These are phyloP conservation scores for Sporothrix luriei DNA, from an alignment of 2,329 filamentous ascomycete species.

Conservation along the genomic window DNA sequence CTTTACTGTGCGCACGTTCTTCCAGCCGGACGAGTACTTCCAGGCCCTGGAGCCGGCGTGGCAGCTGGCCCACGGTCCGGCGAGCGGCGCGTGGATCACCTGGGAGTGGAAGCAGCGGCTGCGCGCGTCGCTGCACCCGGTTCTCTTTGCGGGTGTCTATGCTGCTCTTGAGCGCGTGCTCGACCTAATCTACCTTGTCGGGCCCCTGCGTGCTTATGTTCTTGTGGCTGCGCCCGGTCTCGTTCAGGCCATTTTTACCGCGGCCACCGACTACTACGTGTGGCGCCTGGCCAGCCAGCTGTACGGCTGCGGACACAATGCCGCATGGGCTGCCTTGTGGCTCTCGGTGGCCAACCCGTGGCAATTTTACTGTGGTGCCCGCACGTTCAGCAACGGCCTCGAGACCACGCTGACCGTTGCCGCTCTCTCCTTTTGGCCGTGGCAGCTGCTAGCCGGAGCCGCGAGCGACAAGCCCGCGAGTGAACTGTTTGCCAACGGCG, in stretches of 20 bases:
- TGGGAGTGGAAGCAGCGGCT: constrained; percentile 96
- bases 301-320: constrained; percentile 66
- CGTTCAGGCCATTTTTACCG: constrained; percentile 76
- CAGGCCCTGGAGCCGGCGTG: constrained; percentile 95
- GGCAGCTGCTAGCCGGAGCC: constrained; percentile 63
- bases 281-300: constrained; percentile 77
- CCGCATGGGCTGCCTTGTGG: constrained; percentile 70
- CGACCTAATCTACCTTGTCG: constrained; percentile 55
- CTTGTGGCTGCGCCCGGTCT: constrained; percentile 73
- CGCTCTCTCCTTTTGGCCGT: constrained; percentile 84
- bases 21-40: constrained; percentile 98
- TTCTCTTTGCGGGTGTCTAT: constrained; percentile 79
- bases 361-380: constrained; percentile 94
- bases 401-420: constrained; percentile 84
- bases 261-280: constrained; percentile 79
- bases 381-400: constrained; percentile 91
- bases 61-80: constrained; percentile 76
- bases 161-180: constrained; percentile 61
- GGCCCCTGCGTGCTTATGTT: constrained; percentile 62
- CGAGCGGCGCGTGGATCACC: constrained; percentile 86
- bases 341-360: constrained; percentile 79
- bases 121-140: constrained; percentile 88
- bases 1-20: constrained; percentile 80
- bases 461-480: constrained; percentile 44
- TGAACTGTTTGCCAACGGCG: constrained; percentile 33